Evolutionary conservation across 78 protist species (phyloP).

Genomic region (Dictyostelium purpureum): DNA sequence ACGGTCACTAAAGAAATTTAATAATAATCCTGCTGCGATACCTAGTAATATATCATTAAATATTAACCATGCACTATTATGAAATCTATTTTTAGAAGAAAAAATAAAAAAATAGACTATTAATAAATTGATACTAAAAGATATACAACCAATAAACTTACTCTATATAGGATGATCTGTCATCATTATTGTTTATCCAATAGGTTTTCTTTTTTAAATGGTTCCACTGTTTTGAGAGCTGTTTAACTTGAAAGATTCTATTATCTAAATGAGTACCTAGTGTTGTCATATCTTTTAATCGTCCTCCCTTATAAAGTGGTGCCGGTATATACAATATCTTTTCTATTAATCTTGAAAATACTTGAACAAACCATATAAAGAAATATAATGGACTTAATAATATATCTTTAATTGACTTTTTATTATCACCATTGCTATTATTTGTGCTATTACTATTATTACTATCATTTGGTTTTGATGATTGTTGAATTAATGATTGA

Average conservation of each 20-base stretch:
- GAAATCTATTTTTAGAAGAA: neutral
- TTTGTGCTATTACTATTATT: too few relatives aligned
- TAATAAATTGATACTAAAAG: neutral
- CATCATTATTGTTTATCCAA: slow-evolving; percentile 65
- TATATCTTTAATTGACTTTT: neutral
- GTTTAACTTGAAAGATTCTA: slow-evolving; percentile 37
- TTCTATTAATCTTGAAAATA: slow-evolving; percentile 1
- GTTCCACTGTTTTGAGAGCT: slow-evolving; percentile 19
- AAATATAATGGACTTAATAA: slow-evolving; percentile 20
- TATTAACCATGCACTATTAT: slow-evolving; percentile 46
- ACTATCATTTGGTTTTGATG: neutral
- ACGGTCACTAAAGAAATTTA: slow-evolving; percentile 14
- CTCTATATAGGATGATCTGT: slow-evolving; percentile 61
- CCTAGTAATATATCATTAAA: slow-evolving; percentile 57
- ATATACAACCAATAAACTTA: neutral
- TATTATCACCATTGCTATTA: neutral
- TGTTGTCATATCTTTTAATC: slow-evolving; percentile 58
- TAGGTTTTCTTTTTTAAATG: slow-evolving; percentile 25
- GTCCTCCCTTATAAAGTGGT: neutral
- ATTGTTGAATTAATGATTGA: neutral
- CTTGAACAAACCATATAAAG: neutral
- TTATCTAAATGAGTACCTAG: slow-evolving; percentile 37
- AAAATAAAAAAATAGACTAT: neutral
- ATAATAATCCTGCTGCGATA: slow-evolving; percentile 18
- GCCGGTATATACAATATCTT: slow-evolving; percentile 47